Conservation (phyloP, 768 basidiomycete species). For the Amanita jacksonii region DNA sequence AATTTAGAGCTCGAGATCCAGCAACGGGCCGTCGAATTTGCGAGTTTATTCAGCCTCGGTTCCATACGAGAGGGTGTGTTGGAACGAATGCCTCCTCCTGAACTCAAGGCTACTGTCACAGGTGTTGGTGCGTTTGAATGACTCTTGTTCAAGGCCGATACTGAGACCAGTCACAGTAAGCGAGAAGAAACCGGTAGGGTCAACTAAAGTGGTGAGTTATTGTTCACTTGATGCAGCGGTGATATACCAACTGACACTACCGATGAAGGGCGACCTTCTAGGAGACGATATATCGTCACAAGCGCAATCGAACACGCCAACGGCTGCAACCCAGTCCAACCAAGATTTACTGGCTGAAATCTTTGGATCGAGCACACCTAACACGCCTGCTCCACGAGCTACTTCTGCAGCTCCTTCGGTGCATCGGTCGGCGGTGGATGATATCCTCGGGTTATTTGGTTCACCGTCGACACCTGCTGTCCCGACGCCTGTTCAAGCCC, state of each 20-base stretch:
- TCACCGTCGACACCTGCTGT: conserved; percentile 27
- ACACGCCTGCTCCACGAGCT: conserved; percentile 24
- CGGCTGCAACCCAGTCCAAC: conserved; percentile 44
- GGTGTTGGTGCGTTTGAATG: conserved; percentile 58
- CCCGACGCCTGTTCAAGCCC: conserved; percentile 16
- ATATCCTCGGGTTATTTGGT: conserved; percentile 87
- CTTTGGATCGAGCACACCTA: conserved; percentile 53
- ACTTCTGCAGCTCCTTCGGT: conserved; percentile 29
- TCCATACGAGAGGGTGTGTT: conserved; percentile 78
- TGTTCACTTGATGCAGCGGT: conserved; percentile 11
- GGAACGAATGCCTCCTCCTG: conserved; percentile 98
- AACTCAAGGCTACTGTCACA: conserved; percentile 94
- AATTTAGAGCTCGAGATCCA: conserved; percentile 92
- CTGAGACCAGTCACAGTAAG: conserved; percentile 47
- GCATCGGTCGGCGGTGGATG: conserved; percentile 59
- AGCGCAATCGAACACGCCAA: conserved; percentile 30
- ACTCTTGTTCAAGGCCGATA: not conserved
- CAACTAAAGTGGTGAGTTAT: conserved; percentile 69
- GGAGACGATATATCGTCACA: conserved; percentile 60
- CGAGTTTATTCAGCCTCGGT: conserved; percentile 68
- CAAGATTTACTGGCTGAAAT: conserved; percentile 91
- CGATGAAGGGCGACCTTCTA: conserved; percentile 56
- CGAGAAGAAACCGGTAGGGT: conserved; percentile 94
- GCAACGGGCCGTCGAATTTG: conserved; percentile 94
- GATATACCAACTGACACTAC: conserved; percentile 5